Base-by-base conservation (phyloP, 768 basidiomycete species). In the Tricholoma sp. region DNA sequence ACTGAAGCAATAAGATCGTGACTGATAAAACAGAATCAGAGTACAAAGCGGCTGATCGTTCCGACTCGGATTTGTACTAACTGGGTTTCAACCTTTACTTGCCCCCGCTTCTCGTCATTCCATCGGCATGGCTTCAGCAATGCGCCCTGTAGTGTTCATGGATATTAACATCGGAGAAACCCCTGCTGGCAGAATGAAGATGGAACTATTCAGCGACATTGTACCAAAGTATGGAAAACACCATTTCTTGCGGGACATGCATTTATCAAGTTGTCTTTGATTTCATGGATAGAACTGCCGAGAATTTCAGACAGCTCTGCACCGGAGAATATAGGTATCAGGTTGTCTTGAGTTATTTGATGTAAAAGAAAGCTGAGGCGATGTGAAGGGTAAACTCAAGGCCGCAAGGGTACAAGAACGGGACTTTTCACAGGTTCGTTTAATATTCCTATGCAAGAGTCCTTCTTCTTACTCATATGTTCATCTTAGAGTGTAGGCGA, bases 101-200 rank as follows among this genome's bases (percentile, higher is more conserved):
- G 4, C 34, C 14, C 5, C 35, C 35, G 14, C 14, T 24, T 24
- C 45, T 4, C 22, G 22, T 46, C 45, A 12, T 22, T 22, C 11
- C 9, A 45, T 52, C 16, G 32, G 5, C 29, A 54, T 54, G 53
- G 29, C 82, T 31, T 75, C 77, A 18, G 70, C 78, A 29, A 75
- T 79, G 2, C 83, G 96, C 16, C 96, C 97, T 0, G 76, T 99
- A 49, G 94, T 97, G 56, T 99, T 99, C 71, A 95, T 99, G 85
- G 97, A 99, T 68, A 78, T 98, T 59, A 84, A 90, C 50, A 98
- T 99, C 50, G 97, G 97, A 45, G 96, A 98, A 75, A 98, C 94
- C 0, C 91, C 92, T 31, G 93, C 93, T 3, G 96, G 95, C 14
- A 76, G 97, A 31, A 79, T 99, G 63, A 98, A 98, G 76, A 96